Base-by-base conservation (phyloP, 345 rosid genomes). In the Jatropha curcas region DNA sequence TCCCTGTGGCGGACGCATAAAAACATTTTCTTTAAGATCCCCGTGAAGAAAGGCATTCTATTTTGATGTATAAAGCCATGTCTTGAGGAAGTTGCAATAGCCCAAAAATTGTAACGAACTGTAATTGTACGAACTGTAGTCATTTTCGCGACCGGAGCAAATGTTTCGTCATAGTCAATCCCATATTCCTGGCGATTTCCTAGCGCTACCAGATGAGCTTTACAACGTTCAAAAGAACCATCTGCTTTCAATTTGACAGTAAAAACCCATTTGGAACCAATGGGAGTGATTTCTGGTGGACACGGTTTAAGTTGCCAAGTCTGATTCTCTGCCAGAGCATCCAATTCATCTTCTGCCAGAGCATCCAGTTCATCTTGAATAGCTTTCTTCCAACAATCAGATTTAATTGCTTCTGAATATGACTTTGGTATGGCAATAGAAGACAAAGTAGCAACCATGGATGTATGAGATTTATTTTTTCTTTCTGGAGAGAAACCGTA, bases 351-450 rank as follows among this genome's bases (percentile, higher is more conserved):
- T n/a, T n/a, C n/a, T n/a, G n/a, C 7, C 11, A 62, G 4, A 20
- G 50, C 31, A 62, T 62, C 28, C 19, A 62, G 13, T 62, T 62
- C 48, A 46, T 63, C 51, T 3, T 63, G 30, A 39, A 39, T 63
- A n/a, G 3, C 50, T 63, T 63, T 7, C 24, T 19, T 9, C 69
- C 37, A 65, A 20, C 56, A 65, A 12, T 41, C 55, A 43, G 3
- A 7, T 20, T 63, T 63, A 2, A 63, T 39, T 19, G 51, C 67
- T 45, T 27, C 33, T 16, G 55, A 65, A 31, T 65, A 45, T 3
- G 34, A 65, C 13, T 2, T 2, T 0, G 69, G 59, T 22, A 45
- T 45, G 1, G 35, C 27, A 43, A 45, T 27, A 45, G 53, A 65
- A 1, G 55, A 43, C n/a, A 43, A 16, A 13, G 55, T 65, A 8